A percentile compares a stretch with the other conserved stretches of the same genome.
phyloP scores from a whole-genome alignment of 129 eudicot species.

The Saussurea involucrata region DNA sequence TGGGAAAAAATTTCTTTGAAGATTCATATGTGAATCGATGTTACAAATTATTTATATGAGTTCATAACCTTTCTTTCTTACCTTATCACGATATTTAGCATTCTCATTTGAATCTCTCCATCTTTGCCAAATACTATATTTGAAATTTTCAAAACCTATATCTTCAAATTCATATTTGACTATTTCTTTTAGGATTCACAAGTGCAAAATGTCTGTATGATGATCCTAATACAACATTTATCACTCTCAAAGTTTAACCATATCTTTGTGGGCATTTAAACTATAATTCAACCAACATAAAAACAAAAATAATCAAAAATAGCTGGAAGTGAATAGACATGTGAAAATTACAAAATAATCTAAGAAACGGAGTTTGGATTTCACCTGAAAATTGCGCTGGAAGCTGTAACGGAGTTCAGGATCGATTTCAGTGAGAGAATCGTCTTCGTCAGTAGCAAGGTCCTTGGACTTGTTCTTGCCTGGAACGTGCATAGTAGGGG shows the following conservation, averaged over 20 bases:
- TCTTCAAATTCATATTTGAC: background rate
- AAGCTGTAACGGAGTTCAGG: slow-evolving; percentile 96
- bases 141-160: background rate
- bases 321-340: background rate
- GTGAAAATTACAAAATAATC: background rate
- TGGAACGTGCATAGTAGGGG: slow-evolving; percentile 90
- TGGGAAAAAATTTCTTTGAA: too few species aligned
- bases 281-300: background rate
- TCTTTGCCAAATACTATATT: background rate
- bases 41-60: too few species aligned
- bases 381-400: slow-evolving; percentile 89
- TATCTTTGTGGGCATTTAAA: background rate
- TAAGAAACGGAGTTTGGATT: background rate
- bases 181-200: background rate
- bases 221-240: background rate
- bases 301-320: background rate
- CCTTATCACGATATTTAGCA: too few species aligned
- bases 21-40: too few species aligned
- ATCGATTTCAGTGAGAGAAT: slow-evolving; percentile 61
- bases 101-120: too few species aligned
- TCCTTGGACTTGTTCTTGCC: slow-evolving; percentile 43
- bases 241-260: background rate
- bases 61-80: too few species aligned
- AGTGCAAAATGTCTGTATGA: background rate
- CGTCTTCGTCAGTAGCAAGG: slow-evolving; percentile 35